These are phyloP conservation scores for Agastache rugosa DNA, from an alignment of 257 asterid species.

Conservation along the genomic window DNA sequence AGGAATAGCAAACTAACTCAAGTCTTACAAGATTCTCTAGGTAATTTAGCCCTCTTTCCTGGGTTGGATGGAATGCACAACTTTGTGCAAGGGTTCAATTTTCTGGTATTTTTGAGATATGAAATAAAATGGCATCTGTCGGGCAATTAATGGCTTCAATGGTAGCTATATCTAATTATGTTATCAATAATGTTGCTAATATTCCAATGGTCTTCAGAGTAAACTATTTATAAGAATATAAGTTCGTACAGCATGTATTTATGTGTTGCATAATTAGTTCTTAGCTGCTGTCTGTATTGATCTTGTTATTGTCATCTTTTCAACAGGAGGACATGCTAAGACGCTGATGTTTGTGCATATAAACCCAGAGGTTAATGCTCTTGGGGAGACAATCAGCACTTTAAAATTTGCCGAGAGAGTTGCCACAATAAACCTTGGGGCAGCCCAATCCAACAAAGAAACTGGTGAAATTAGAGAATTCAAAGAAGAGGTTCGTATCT, in stretches of 20 bases:
- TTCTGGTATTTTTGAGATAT: constrained; percentile 9
- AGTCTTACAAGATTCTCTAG: constrained; percentile 91
- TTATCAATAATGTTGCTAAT: background rate
- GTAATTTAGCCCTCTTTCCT: constrained; percentile 37
- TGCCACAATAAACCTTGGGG: constrained; percentile 86
- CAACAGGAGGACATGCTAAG: constrained; percentile 49
- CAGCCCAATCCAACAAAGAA: constrained; percentile 84
- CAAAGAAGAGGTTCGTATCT: constrained; percentile 75
- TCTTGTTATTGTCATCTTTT: constrained; percentile 32
- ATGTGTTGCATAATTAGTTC: background rate
- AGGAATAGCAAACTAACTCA: constrained; percentile 95
- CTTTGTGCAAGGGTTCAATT: background rate
- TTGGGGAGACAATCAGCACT: constrained; percentile 91
- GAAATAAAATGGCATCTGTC: background rate
- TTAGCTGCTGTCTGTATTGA: constrained; percentile 1
- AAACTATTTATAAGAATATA: background rate
- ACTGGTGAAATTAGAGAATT: constrained; percentile 74
- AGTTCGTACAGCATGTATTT: constrained; percentile 6
- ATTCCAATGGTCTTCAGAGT: background rate
- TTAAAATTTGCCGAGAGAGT: constrained; percentile 91
- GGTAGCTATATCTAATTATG: background rate
- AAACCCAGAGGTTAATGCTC: constrained; percentile 75
- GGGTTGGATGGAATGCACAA: background rate
- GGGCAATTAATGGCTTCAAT: background rate
- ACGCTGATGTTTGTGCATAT: constrained; percentile 87